Evolutionary conservation across 2,329 filamentous ascomycete genomes (phyloP), one percentile per base, ranked within the genome.

Genomic region (Penicillium nordicum): DNA sequence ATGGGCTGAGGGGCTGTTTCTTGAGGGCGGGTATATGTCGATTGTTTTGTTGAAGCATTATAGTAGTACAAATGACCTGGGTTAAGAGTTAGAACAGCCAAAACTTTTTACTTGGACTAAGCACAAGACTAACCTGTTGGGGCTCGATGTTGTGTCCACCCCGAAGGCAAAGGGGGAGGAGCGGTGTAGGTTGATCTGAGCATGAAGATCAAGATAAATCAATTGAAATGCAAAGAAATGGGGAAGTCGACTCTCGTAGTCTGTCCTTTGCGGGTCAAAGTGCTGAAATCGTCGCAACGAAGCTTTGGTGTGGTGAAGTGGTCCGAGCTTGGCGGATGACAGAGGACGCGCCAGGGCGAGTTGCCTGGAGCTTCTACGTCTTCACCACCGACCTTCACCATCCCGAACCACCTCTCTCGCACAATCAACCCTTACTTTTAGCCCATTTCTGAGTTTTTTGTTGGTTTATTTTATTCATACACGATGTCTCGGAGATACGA

Each of bases 401-500:
- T 58, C 63, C 58, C 59, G 58, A 59, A 63, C 56, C 49, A 40
- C 60, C 48, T 57, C 60, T 50, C 61, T 65, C 61, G 23, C 57
- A 60, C 58, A 48, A 36, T 50, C 50, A 48, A 54, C 62, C 55
- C 45, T 59, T 50, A 55, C 58, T 45, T 52, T 59, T 60, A 43
- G 43, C 18, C 58, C 25, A 53, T 55, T 40, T 43, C 52, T 29
- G 50, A 51, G 30, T 57, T 58, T 46, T 46, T 27, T 41, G 56
- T 23, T 58, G 21, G 21, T 55, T 59, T 55, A 14, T 52, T 50
- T 50, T 46, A 47, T 49, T 53, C 48, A 60, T 60, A 68, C 78
- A 82, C 68, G 78, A 97, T 97, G 92, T 96, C 92, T 77, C 89
- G 92, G 81, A 88, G 92, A 82, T 97, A 97, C 82, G 92, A 97